A percentile compares a stretch with the other conserved stretches of the same genome.
phyloP scores from a whole-genome alignment of 1,284 basidiomycete genomes.

The Entoloma clypeatum region DNA sequence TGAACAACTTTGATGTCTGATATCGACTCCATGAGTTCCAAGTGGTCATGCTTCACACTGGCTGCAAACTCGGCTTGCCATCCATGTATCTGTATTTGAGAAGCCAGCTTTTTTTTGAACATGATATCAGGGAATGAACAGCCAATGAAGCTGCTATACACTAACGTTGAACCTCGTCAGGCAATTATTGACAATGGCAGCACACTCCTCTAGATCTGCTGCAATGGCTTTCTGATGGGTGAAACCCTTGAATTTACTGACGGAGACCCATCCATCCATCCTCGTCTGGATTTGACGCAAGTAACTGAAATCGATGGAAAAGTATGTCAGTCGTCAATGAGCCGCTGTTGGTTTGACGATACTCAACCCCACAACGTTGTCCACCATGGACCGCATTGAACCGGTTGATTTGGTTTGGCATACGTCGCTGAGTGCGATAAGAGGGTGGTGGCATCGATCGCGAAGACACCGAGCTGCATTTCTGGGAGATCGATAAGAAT shows the following conservation, averaged over 20 bases:
- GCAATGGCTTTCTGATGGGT: slow-evolving; percentile 41
- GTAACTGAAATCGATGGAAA: slow-evolving; percentile 26
- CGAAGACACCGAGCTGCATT: slow-evolving; percentile 40
- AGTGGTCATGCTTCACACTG: slow-evolving; percentile 37
- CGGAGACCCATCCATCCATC: slow-evolving; percentile 40
- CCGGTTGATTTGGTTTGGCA: slow-evolving; percentile 21
- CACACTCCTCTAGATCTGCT: slow-evolving; percentile 10
- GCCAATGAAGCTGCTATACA: not conserved
- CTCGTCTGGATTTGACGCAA: slow-evolving; percentile 33
- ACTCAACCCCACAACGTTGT: slow-evolving; percentile 27
- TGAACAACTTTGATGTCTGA: slow-evolving; percentile 41
- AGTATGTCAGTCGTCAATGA: not conserved
- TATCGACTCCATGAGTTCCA: slow-evolving; percentile 39
- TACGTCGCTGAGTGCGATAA: slow-evolving; percentile 31
- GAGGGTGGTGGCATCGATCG: slow-evolving; percentile 38
- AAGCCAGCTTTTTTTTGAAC: slow-evolving; percentile 32
- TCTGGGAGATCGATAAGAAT: slow-evolving; percentile 20
- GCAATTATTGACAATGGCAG: slow-evolving; percentile 8
- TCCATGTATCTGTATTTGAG: slow-evolving; percentile 40
- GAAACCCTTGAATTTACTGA: slow-evolving; percentile 37
- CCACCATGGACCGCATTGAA: slow-evolving; percentile 23
- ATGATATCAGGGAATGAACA: not conserved
- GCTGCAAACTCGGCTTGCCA: slow-evolving; percentile 44
- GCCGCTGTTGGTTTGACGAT: not conserved
- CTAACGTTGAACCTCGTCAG: slow-evolving; percentile 17